Percentiles rank a stretch among this genome's conserved stretches.
Evolutionary conservation across 2,329 filamentous ascomycete genomes (phyloP).

Genomic region (Alternaria ventricosa): DNA sequence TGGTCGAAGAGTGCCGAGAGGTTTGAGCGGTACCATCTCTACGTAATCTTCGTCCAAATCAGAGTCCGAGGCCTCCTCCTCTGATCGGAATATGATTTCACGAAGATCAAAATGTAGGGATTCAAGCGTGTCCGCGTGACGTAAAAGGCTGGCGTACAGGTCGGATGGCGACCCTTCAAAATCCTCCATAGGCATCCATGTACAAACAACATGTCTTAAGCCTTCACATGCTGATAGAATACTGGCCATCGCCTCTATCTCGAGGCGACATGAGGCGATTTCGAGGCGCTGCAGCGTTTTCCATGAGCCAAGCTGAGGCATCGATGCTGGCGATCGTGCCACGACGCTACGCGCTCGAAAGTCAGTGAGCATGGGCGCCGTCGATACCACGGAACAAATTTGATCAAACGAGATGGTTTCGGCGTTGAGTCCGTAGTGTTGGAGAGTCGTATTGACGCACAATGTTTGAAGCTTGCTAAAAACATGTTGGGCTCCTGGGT

Average conservation of each 20-base stretch:
- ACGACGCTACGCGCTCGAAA: conserved; percentile 22
- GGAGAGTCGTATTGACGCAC: conserved; percentile 23
- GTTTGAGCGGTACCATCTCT: not conserved
- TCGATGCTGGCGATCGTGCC: not conserved
- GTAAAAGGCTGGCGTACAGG: conserved; percentile 17
- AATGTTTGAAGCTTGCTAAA: conserved; percentile 24
- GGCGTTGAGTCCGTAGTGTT: not conserved
- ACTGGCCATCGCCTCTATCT: conserved; percentile 10
- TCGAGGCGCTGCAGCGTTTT: conserved; percentile 26
- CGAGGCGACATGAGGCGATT: conserved; percentile 23
- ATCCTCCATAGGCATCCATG: conserved; percentile 23
- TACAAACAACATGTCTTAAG: conserved; percentile 28
- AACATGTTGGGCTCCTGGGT: not conserved
- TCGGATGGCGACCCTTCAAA: not conserved
- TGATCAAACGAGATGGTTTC: conserved; percentile 4
- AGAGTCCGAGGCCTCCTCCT: not conserved
- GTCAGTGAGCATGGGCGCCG: conserved; percentile 16
- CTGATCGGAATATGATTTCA: not conserved
- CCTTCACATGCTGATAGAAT: conserved; percentile 18
- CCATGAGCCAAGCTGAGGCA: not conserved
- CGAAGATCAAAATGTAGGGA: conserved; percentile 23
- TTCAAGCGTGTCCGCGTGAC: conserved; percentile 22
- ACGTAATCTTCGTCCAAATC: not conserved
- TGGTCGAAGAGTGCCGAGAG: conserved; percentile 14
- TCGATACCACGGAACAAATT: conserved; percentile 12